Evolutionary conservation across 441 rosid genomes (phyloP).

Genomic region (Populus hybrid): DNA sequence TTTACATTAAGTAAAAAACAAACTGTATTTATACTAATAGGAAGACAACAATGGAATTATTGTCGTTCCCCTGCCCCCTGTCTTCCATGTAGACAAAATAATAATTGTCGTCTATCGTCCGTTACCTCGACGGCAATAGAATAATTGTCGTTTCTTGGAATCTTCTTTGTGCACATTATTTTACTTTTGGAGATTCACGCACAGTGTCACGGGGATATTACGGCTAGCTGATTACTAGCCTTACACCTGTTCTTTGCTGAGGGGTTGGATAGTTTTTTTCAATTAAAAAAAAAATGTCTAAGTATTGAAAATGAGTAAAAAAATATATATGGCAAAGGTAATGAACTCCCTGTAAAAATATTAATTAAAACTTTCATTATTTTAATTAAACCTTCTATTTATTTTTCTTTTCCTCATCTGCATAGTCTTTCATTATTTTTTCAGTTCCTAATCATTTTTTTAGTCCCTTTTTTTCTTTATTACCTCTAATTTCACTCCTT

Average conservation of each 20-base stretch:
- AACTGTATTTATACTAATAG: no score
- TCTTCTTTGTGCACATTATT: neutral
- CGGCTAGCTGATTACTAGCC: no score
- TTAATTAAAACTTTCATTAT: no score
- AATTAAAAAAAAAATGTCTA: no score
- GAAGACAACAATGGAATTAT: no score
- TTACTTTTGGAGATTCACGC: neutral
- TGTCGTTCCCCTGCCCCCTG: neutral
- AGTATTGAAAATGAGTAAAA: no score
- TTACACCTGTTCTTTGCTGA: no score
- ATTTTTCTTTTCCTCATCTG: neutral
- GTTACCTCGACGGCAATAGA: neutral
- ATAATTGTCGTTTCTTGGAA: constrained; percentile 16
- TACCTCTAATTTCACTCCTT: neutral
- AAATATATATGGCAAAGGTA: no score
- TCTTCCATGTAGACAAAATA: neutral
- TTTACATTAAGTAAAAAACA: no score
- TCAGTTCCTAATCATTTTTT: neutral
- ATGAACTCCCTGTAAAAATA: no score
- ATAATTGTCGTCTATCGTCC: neutral
- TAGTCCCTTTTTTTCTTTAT: no score
- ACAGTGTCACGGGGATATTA: neutral
- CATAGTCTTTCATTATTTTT: no score
- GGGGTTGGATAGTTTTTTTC: neutral
- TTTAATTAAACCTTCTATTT: neutral